Evolutionary conservation across 208 protist genomes (phyloP).

Genomic region (Zelonia costaricensis): DNA sequence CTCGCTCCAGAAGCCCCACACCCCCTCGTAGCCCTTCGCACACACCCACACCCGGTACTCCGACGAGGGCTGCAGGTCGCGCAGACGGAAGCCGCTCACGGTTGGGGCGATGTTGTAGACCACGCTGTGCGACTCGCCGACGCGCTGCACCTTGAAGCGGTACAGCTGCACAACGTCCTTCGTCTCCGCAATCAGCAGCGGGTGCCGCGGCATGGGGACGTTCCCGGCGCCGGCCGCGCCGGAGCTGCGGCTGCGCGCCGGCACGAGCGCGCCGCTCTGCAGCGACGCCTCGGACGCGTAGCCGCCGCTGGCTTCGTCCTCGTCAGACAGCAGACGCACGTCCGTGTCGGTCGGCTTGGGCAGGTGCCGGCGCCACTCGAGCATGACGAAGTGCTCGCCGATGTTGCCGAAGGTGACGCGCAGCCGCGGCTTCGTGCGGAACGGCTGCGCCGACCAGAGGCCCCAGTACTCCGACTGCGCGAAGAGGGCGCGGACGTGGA

Average conservation of each 20-base stretch:
- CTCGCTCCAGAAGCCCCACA: slow-evolving; percentile 92
- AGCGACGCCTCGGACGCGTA: not conserved
- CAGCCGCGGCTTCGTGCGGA: slow-evolving; percentile 82
- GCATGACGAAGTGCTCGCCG: slow-evolving; percentile 91
- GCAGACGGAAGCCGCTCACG: slow-evolving; percentile 82
- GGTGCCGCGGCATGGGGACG: not conserved
- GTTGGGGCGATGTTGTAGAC: slow-evolving; percentile 85
- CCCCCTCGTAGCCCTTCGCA: slow-evolving; percentile 80
- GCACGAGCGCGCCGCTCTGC: slow-evolving; percentile 8
- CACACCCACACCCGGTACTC: slow-evolving; percentile 92
- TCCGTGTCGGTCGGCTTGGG: slow-evolving; percentile 40
- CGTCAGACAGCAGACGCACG: slow-evolving; percentile 14
- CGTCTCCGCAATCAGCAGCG: slow-evolving; percentile 49
- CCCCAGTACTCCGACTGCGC: slow-evolving; percentile 83
- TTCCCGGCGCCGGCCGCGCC: not conserved
- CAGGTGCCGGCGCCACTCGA: slow-evolving; percentile 90
- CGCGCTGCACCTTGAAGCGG: slow-evolving; percentile 84
- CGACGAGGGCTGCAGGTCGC: slow-evolving; percentile 74
- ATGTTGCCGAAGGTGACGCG: slow-evolving; percentile 90
- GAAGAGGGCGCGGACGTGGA: slow-evolving; percentile 81
- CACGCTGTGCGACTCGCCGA: slow-evolving; percentile 49
- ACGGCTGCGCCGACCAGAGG: slow-evolving; percentile 76
- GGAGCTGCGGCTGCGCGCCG: not conserved
- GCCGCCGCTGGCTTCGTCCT: not conserved
- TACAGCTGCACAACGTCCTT: slow-evolving; percentile 86